Base-by-base conservation (phyloP, 345 rosid species). In the Brassica napus region DNA sequence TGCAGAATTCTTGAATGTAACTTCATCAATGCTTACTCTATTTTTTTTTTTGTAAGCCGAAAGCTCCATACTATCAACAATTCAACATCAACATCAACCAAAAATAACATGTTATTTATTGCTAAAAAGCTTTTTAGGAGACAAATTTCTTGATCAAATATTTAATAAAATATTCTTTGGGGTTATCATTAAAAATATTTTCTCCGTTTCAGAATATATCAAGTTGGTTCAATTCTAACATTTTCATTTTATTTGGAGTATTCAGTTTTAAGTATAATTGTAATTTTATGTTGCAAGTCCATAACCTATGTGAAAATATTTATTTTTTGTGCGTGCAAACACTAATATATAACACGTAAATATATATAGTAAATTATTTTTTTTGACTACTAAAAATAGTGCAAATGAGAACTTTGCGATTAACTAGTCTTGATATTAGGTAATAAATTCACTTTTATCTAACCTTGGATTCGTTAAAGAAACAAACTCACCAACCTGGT, bases 401-500 rank as follows among this genome's bases (percentile, higher is more conserved):
- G 15, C 64, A 68, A 61, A 69, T 63, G 30, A 69, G 54, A 49
- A n/a, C 4, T 30, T 49, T 34, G 31, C 10, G 59, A 63, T 52
- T 71, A 37, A 23, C 24, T 18, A 42, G 61, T 49, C 35, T 58
- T 59, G 32, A 58, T 76, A 68, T 62, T 61, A 55, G 65, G 75
- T 72, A 44, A 32, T n/a, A 58, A 52, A 64, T 31, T 18, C 14
- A 44, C 69, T 58, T 73, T 21, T 21, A 37, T 23, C 16, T 74
- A 69, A 80, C 83, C 72, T 70, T 75, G 76, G 83, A 71, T 80
- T 80, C 83, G 80, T 80, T 75, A 75, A 75, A 75, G 76, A 71
- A 71, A 30, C 62, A 70, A 70, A 75, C 57, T 72, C 83, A 75
- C 79, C 72, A 75, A 70, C 65, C 64, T 75, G 62, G 83, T 75